Evolutionary conservation across 2,329 filamentous ascomycete species (phyloP), one percentile per base, ranked within the genome.

Genomic region (Stachybotrys echinatus): DNA sequence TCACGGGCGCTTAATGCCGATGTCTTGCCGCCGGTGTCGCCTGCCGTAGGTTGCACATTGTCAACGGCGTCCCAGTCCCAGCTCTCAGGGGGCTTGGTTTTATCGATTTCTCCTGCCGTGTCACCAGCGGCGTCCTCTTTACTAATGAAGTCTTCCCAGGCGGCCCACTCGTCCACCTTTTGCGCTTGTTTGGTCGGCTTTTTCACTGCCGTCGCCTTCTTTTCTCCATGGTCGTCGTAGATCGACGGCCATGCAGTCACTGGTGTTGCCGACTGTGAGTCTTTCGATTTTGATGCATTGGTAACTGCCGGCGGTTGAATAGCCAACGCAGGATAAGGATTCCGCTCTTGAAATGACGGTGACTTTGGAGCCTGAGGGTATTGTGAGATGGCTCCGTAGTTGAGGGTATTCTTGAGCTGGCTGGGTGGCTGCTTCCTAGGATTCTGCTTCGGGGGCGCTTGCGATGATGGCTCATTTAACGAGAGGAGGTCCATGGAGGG

Each of bases 21-120:
- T 8, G 27, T 8, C 27, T 34, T 34, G 27, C 10, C 27, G 14
- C 12, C 20, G 48, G 48, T 5, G 51, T 47, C 12, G 50, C 49
- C 8, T 22, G 62, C 52, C 47, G 61, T 45, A 4, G 59, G 52
- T 42, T 65, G 51, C 22, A 58, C 57, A 12, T 56, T 56, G 39
- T 73, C 72, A 40, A 67, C 68, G 2, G 72, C 62, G 27, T 76
- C 72, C 78, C 79, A 81, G 44, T 74, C 72, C 78, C 79, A 82
- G 42, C 65, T 65, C 8, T 63, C 62, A 6, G 60, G 50, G 5
- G 55, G 39, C 12, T 55, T 58, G 17, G 52, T 48, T 14, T 52
- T 52, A 6, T 53, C 50, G 4, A 49, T 45, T 27, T 50, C 54
- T 27, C 45, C 50, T 19, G 60, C 52, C n/a, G 57, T 59, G 22